Conservation (phyloP, 2,329 filamentous ascomycete species). For the Penicillium hesseltinei region DNA sequence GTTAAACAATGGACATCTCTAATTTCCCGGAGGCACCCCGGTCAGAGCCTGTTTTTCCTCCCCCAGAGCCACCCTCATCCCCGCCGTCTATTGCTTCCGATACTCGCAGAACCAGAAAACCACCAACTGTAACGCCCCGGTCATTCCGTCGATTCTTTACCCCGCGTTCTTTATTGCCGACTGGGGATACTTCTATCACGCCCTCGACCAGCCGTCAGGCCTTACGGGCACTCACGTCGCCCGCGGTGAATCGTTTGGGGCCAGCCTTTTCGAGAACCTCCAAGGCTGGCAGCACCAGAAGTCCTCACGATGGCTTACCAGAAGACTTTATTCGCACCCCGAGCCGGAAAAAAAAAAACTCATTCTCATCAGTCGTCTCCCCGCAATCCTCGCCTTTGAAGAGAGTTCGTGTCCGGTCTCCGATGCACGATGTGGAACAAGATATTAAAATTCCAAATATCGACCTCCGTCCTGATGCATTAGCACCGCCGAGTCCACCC, state of each 20-base stretch:
- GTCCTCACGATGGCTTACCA: conserved; percentile 26
- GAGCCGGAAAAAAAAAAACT: conserved; percentile 48
- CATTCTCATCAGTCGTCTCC: conserved; percentile 46
- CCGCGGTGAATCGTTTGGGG: conserved; percentile 44
- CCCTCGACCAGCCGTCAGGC: conserved; percentile 46
- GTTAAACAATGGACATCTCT: conserved; percentile 30
- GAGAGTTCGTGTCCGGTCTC: conserved; percentile 38
- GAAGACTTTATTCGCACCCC: conserved; percentile 37
- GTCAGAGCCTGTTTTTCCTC: conserved; percentile 36
- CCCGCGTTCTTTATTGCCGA: conserved; percentile 44
- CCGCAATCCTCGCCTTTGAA: conserved; percentile 51
- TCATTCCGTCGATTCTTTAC: conserved; percentile 53
- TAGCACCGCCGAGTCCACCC: conserved; percentile 13
- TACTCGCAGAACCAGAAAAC: conserved; percentile 43
- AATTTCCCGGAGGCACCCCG: conserved; percentile 35
- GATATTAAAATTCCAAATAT: conserved; percentile 30
- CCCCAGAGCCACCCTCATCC: conserved; percentile 41
- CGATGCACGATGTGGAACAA: conserved; percentile 32
- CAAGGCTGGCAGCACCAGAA: conserved; percentile 31
- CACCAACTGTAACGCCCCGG: conserved; percentile 50
- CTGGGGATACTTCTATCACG: conserved; percentile 32
- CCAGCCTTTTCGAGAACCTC: conserved; percentile 42
- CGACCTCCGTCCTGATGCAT: conserved; percentile 21
- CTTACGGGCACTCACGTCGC: conserved; percentile 44
- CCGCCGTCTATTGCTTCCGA: conserved; percentile 43